Conservation (phyloP, 352 stramenopile genomes). For the Pythium oligandrum region DNA sequence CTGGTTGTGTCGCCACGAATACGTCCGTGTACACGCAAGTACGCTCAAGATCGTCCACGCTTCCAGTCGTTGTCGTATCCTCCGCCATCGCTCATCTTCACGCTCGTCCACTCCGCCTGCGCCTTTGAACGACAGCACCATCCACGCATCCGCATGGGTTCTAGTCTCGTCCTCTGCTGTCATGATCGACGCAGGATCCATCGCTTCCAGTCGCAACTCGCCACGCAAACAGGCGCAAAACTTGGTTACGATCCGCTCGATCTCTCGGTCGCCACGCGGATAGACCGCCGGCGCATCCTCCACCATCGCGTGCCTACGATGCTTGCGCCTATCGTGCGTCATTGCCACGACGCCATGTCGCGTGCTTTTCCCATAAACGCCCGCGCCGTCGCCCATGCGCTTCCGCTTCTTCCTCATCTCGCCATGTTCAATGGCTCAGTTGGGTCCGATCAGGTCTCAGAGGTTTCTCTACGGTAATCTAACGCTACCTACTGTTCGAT, state of each 20-base stretch:
- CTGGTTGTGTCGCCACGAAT: conserved; percentile 26
- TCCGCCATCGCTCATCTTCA: neutral
- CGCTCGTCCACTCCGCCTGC: neutral
- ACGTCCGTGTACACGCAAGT: conserved; percentile 16
- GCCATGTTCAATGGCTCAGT: no score
- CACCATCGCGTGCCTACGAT: no score
- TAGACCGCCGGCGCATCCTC: no score
- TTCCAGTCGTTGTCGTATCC: conserved; percentile 11
- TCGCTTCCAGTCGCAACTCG: conserved; percentile 13
- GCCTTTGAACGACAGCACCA: conserved; percentile 5
- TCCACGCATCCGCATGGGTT: conserved; percentile 5
- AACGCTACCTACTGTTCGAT: no score
- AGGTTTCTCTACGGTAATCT: no score
- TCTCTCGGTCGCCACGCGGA: conserved; percentile 2
- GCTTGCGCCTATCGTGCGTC: no score
- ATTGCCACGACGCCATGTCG: no score
- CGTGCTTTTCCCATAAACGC: no score
- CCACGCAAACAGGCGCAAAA: conserved; percentile 16
- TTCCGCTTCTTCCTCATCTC: no score
- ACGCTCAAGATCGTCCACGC: conserved; percentile 26
- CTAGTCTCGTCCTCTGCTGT: neutral
- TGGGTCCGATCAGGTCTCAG: no score
- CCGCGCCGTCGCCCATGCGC: no score
- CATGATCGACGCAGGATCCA: no score
- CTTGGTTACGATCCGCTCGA: conserved; percentile 13